These are phyloP conservation scores for Paecilomyces variotii DNA, from an alignment of 2,329 filamentous ascomycete species.

Conservation along the genomic window DNA sequence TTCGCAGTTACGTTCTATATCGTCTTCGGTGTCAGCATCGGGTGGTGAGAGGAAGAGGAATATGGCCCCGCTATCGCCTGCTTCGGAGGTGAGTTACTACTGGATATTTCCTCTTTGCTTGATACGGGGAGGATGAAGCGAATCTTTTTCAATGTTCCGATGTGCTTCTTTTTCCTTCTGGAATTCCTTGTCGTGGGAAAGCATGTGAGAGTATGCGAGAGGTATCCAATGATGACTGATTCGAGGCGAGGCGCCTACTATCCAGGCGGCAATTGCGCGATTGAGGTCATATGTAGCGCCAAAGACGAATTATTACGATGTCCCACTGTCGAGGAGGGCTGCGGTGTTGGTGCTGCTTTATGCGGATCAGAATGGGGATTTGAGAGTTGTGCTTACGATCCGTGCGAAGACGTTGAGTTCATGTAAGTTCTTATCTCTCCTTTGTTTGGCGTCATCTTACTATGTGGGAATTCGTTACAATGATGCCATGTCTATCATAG, in stretches of 20 bases:
- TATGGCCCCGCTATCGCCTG: conserved; percentile 14
- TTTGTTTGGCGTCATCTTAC: conserved; percentile 1
- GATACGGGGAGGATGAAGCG: neutral
- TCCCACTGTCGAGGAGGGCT: conserved; percentile 60
- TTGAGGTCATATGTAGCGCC: conserved; percentile 50
- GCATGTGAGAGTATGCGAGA: neutral
- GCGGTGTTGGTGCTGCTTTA: conserved; percentile 85
- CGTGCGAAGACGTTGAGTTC: conserved; percentile 51
- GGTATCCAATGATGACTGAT: neutral
- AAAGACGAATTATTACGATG: conserved; percentile 48
- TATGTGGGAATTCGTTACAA: neutral
- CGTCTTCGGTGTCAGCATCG: neutral
- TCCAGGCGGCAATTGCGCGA: conserved; percentile 47
- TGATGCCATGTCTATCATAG: neutral
- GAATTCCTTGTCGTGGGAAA: neutral
- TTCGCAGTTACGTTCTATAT: neutral
- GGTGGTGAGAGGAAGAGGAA: neutral
- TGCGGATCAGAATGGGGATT: conserved; percentile 70
- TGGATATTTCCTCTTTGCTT: neutral
- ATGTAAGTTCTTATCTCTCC: conserved; percentile 31
- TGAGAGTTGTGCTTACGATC: conserved; percentile 60
- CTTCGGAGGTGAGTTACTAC: neutral
- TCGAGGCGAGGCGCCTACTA: neutral
- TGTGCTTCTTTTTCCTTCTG: neutral
- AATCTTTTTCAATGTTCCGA: neutral